phyloP scores from a whole-genome alignment of 2,329 filamentous ascomycete species.

The Colletotrichum sp. region DNA sequence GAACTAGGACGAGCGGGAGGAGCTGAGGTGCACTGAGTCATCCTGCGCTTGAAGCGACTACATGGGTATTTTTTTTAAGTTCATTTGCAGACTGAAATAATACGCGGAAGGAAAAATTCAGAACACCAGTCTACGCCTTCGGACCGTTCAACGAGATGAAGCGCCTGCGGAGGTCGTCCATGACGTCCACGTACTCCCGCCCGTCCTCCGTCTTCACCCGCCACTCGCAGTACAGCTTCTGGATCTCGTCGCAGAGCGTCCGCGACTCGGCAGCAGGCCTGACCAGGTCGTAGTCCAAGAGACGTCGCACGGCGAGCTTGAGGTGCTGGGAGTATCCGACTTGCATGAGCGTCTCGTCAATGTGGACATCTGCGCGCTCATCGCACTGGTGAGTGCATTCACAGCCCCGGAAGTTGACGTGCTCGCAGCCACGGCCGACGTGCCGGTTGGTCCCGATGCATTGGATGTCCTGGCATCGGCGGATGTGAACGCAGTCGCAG shows the following conservation, averaged over 20 bases:
- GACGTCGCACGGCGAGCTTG: slow-evolving; percentile 23
- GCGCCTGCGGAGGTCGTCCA: slow-evolving; percentile 17
- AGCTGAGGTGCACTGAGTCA: neutral
- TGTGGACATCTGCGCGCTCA: slow-evolving; percentile 28
- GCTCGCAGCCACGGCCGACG: slow-evolving; percentile 15
- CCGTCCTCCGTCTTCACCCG: slow-evolving; percentile 33
- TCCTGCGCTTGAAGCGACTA: neutral
- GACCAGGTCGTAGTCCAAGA: slow-evolving; percentile 29
- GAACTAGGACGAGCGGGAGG: neutral
- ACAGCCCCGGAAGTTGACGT: slow-evolving; percentile 18
- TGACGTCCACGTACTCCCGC: slow-evolving; percentile 34
- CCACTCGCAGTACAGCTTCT: slow-evolving; percentile 33
- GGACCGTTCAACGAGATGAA: slow-evolving; percentile 8
- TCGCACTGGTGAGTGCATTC: slow-evolving; percentile 11
- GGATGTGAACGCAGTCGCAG: slow-evolving; percentile 30
- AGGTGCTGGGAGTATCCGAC: slow-evolving; percentile 32
- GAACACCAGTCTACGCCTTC: neutral
- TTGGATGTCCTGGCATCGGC: neutral
- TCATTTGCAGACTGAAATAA: neutral
- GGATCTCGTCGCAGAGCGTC: slow-evolving; percentile 19
- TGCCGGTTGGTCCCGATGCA: slow-evolving; percentile 7
- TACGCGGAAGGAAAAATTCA: neutral
- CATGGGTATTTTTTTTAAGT: neutral
- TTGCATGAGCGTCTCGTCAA: slow-evolving; percentile 30
- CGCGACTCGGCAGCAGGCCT: neutral